Evolutionary conservation across 2,329 filamentous ascomycete species (phyloP), one percentile per base, ranked within the genome.

Genomic region (Pseudogymnoascus destructans): DNA sequence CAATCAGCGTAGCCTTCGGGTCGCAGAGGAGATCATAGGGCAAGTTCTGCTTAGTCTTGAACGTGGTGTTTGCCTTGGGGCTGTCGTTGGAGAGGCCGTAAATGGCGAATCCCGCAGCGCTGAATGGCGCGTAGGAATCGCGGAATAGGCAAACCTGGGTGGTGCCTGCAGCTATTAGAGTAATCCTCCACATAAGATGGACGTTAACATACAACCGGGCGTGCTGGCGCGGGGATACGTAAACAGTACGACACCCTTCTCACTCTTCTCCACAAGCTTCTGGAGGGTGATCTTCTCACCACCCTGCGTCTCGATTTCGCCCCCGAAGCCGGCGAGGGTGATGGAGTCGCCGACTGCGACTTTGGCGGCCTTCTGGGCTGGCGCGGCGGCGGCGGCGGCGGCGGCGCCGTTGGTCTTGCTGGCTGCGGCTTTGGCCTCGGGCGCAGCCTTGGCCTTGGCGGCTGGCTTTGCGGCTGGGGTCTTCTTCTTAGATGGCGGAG

Each of bases 201-300:
- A 32, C 0, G 11, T 13, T 71, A 58, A 75, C 89, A 81, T 82
- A 95, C 92, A 97, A 62, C 92, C 92, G 35, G 89, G 89, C 19
- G 93, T 98, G 25, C 87, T 93, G 10, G 93, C 93, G 74, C 87
- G 95, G 60, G 93, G 93, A 70, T 97, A 97, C 30, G 91, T 96
- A 72, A 98, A 96, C 27, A 97, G 75, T 32, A 95, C 89, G 42
- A 97, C 86, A 23, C 92, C 93, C 33, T 80, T 78, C 73, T 88
- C 84, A 79, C 90, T 95, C 68, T 86, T 80, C 57, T 89, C 85
- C 55, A 96, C 79, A 21, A 98, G 82, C 65, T 83, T 77, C 74
- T 89, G 86, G 60, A 98, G 75, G 1, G 83, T 89, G 5, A 86
- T 90, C 74, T 86, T 87, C 58, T 78, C 75, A 66, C 90, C 90